Evolutionary conservation across 1,284 basidiomycete species (phyloP), one percentile per base, ranked within the genome.

Genomic region (Coniferiporia weirii): DNA sequence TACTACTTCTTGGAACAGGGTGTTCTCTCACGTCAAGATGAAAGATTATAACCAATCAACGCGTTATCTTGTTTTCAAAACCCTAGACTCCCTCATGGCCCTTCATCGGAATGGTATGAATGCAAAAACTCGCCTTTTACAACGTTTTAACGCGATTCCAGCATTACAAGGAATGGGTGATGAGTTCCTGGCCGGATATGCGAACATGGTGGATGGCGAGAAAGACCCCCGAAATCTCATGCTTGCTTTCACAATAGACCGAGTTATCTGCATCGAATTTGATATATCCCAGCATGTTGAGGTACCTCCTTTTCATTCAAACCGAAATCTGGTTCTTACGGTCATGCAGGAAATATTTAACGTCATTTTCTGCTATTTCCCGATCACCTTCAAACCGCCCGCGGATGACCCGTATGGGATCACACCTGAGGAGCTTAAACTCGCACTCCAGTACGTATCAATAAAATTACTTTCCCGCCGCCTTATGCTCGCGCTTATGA

Each of bases 281-380:
- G 86, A 96, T 63, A 82, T 93, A 59, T 73, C 80, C 47, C 73
- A 79, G 47, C 77, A 84, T 66, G 76, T 93, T 27, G 93, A 98
- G 74, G 94, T 93, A 67, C 64, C 81, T 22, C 15, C 19, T 5
- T n/a, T 20, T 46, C 15, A 15, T 52, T 15, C 43, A 27, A 40
- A 17, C 51, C 12, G 9, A 44, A 57, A 38, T 32, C 15, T 9
- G 13, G 8, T 2, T 34, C 49, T 20, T 27, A 20, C 32, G 4
- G 20, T n/a, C 17, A 8, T 32, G 8, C 66, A 96, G 93, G 83
- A 89, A 59, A 77, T 99, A 61, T 99, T 97, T 75, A 93, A 99
- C 69, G 87, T 98, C 68, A 91, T 89, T 0, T 99, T 95, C 72
- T 99, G 97, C 73, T 99, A 99, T 73, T 99, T 98, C 73, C 97